Conservation (phyloP, 1,284 basidiomycete genomes). For the Papiliotrema laurentii region DNA sequence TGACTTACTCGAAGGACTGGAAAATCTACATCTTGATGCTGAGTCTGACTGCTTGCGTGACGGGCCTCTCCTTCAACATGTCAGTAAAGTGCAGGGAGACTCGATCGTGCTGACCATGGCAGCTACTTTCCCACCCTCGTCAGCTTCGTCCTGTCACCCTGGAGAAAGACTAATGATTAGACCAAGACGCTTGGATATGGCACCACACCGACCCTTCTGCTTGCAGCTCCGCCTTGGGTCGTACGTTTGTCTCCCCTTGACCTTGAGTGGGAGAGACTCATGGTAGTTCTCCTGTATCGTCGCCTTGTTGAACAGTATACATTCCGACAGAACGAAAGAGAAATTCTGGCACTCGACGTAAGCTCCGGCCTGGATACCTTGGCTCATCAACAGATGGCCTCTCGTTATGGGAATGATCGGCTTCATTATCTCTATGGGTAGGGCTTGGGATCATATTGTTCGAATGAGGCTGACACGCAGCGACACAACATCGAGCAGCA, state of each 20-base stretch:
- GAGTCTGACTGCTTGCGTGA: constrained; percentile 12
- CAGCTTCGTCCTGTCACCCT: constrained; percentile 54
- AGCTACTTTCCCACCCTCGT: constrained; percentile 27
- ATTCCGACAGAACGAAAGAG: constrained; percentile 57
- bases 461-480: constrained; percentile 7
- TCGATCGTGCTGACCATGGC: not conserved
- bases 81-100: not conserved
- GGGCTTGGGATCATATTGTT: too few relatives aligned
- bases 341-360: constrained; percentile 62
- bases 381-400: too few relatives aligned
- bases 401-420: constrained; percentile 35
- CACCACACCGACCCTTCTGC: constrained; percentile 58
- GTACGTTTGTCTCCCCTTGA: not conserved
- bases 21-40: constrained; percentile 50
- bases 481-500: constrained; percentile 29
- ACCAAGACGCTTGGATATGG: constrained; percentile 58
- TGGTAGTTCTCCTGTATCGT: constrained; percentile 56
- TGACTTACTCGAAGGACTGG: constrained; percentile 59
- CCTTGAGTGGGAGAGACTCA: not conserved
- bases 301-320: constrained; percentile 58
- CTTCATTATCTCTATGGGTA: constrained; percentile 37
- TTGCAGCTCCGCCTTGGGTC: constrained; percentile 69
- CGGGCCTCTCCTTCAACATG: constrained; percentile 62
- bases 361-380: too few relatives aligned
- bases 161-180: constrained; percentile 53